These are phyloP conservation scores for Holtermannia corniformis DNA, from an alignment of 768 basidiomycete species.

Conservation along the genomic window DNA sequence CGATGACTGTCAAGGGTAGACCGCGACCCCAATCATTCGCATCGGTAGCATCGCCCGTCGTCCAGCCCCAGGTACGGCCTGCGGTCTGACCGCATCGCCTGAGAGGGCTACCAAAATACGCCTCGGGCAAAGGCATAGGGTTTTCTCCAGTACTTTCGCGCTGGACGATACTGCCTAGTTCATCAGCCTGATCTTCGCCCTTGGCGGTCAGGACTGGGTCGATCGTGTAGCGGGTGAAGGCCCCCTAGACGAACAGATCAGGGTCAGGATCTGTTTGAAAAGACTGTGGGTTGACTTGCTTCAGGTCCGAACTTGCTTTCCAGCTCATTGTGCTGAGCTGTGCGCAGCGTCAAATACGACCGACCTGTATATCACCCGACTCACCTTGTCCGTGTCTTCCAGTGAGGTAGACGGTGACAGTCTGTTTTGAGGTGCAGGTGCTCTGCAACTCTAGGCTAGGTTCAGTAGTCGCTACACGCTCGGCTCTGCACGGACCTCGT, in stretches of 20 bases:
- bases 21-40: neutral
- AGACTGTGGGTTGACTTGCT: neutral
- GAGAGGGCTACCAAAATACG: conserved; percentile 18
- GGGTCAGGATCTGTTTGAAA: no score
- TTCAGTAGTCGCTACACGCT: neutral
- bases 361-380: no score
- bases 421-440: conserved; percentile 9
- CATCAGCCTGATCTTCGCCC: neutral
- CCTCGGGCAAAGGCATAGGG: conserved; percentile 16
- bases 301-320: conserved; percentile 3
- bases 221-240: neutral
- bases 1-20: neutral
- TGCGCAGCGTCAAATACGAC: no score
- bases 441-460: conserved; percentile 7
- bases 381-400: conserved; percentile 26
- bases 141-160: conserved; percentile 9
- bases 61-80: conserved; percentile 22
- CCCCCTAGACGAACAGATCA: no score
- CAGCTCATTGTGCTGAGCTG: conserved; percentile 21
- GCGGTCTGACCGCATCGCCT: conserved; percentile 14
- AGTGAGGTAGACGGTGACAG: conserved; percentile 17
- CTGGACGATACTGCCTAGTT: conserved; percentile 3
- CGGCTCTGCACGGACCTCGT: neutral
- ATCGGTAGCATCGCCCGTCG: conserved; percentile 4
- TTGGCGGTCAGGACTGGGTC: neutral